Base-by-base conservation (phyloP, 106 monocot species). In the Posidonia australis region DNA sequence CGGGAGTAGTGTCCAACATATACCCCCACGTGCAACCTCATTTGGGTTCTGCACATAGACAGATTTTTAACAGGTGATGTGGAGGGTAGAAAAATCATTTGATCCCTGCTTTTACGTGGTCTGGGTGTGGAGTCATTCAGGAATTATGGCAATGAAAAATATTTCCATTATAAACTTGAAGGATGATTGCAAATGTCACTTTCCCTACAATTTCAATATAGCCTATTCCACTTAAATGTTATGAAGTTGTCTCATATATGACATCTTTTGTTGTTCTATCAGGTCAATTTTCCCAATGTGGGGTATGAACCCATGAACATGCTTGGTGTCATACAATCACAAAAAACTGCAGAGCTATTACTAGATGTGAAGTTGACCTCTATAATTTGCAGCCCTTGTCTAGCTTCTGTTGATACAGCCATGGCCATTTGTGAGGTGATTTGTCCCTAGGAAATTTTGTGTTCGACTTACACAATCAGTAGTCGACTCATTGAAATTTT, bases 251-350 rank as follows among this genome's bases (percentile, higher is more conserved):
- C n/a, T n/a, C n/a, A n/a, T n/a, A n/a, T n/a, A n/a, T n/a, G n/a
- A 20, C 3, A 0, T 53, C 9, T 9, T 20, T 2, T 53, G 19
- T 61, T 19, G 36, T 20, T 48, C 54, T 73, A 81, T n/a, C 81
- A 93, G 93, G 78, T 56, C 60, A 53, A 55, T 51, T 82, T 84
- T 62, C 45, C 77, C 31, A 76, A 72, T 54, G 71, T 83, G 69
- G 90, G 78, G 17, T 80, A 79, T 74, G 85, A 87, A 63, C 74
- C 96, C 46, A 77, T 98, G 80, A 98, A 85, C 69, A 98, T 98
- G 96, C 87, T 98, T 69, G 96, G 96, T 28, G 67, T 85, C 64
- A 87, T 98, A 63, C 83, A 90, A 90, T 86, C 94, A 13, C 90
- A 94, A 68, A 89, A 90, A 72, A 94, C 82, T 59, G 94, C 90